Percentiles rank a stretch among this genome's conserved stretches.
phyloP scores from a whole-genome alignment of 768 basidiomycete species.

The Boletus vermiculosoides region DNA sequence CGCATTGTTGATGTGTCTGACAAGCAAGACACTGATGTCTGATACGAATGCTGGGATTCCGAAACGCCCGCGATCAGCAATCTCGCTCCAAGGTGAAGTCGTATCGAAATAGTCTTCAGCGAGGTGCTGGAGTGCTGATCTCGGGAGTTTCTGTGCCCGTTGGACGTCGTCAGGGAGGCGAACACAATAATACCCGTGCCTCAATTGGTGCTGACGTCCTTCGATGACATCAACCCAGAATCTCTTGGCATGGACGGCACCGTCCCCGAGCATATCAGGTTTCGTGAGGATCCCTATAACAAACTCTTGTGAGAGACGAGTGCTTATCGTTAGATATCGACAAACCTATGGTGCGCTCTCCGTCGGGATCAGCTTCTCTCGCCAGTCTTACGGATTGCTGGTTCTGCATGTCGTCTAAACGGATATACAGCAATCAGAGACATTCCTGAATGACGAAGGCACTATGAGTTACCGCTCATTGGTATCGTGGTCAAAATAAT shows the following conservation, averaged over 20 bases:
- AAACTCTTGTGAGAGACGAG: neutral
- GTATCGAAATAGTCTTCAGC: constrained; percentile 47
- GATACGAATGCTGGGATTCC: constrained; percentile 53
- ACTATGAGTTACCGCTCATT: constrained; percentile 49
- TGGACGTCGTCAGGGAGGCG: constrained; percentile 62
- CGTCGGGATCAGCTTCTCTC: constrained; percentile 48
- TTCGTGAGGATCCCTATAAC: constrained; percentile 65
- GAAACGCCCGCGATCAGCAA: constrained; percentile 47
- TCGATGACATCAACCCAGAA: constrained; percentile 53
- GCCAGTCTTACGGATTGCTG: constrained; percentile 59
- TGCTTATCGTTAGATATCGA: neutral
- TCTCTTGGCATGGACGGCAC: constrained; percentile 40
- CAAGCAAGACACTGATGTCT: constrained; percentile 52
- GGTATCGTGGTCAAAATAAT: constrained; percentile 67
- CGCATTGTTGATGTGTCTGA: constrained; percentile 52
- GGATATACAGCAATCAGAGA: constrained; percentile 7
- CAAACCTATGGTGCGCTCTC: constrained; percentile 62
- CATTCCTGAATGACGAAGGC: neutral
- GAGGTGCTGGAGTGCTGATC: constrained; percentile 35
- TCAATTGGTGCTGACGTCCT: constrained; percentile 44
- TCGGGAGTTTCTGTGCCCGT: constrained; percentile 39
- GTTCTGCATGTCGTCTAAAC: constrained; percentile 66
- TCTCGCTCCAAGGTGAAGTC: constrained; percentile 51
- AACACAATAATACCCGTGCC: constrained; percentile 64
- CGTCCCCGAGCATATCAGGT: constrained; percentile 52